Evolutionary conservation across 1,284 basidiomycete genomes (phyloP).

Genomic region (Cerioporus squamosus): DNA sequence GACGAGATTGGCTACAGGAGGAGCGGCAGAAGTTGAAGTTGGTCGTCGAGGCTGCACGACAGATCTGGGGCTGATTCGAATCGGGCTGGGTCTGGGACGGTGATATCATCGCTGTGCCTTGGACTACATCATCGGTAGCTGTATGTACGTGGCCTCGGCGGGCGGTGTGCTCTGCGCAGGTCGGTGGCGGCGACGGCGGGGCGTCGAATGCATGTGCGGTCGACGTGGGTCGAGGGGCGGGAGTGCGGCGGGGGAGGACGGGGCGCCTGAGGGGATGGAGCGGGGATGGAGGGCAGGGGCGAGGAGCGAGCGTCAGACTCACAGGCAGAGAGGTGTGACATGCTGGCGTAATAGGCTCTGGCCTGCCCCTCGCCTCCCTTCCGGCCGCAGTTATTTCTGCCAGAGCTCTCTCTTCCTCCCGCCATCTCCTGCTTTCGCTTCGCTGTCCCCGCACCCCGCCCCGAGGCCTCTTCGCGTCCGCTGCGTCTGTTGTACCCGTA

Average conservation of each 20-base stretch:
- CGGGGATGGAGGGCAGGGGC: not conserved
- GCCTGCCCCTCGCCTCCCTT: not conserved
- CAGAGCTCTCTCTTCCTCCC: slow-evolving; percentile 3
- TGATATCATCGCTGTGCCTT: slow-evolving; percentile 2
- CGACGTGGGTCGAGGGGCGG: not conserved
- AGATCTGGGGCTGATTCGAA: slow-evolving; percentile 46
- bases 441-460: slow-evolving; percentile 1
- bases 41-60: slow-evolving; percentile 53
- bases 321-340: not conserved
- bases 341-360: not conserved
- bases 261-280: not conserved
- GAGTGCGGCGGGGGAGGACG: not conserved
- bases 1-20: slow-evolving; percentile 23
- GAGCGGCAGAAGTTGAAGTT: slow-evolving; percentile 51
- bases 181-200: not conserved
- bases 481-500: not conserved
- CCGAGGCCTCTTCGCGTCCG: not conserved
- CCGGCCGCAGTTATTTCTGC: not conserved
- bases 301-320: not conserved
- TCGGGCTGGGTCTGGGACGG: not conserved
- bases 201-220: not conserved
- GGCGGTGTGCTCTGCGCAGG: not conserved
- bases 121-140: not conserved
- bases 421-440: slow-evolving; percentile 2
- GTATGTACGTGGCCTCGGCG: not conserved